Evolutionary conservation across 495 filamentous ascomycete genomes (phyloP), one percentile per base, ranked within the genome.

Genomic region (Penicillium steckii): DNA sequence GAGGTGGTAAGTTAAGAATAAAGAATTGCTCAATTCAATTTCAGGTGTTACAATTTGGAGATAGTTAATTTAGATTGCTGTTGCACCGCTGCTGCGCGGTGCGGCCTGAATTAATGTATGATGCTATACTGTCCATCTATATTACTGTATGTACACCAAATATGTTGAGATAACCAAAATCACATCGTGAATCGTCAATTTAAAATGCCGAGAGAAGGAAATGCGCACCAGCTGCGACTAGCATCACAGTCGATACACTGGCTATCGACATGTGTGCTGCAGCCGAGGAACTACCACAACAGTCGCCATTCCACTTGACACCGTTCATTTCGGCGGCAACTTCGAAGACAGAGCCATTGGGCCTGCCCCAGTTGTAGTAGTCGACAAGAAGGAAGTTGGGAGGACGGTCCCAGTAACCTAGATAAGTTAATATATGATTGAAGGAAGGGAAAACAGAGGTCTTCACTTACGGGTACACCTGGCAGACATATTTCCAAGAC

Each of bases 371-470:
- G 59, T 95, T 87, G 70, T 93, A 95, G 65, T 89, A 95, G 65
- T 97, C 93, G 4, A 96, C 90, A 22, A 96, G 81, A 7, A 97
- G 77, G 59, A 95, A 88, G 64, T 89, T 96, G 0, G 93, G 93
- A 1, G 87, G 77, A 29, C 86, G 80, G 18, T 75, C 75, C 88
- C 89, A 95, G 19, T 71, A 70, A 0, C 51, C 74, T 73, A 44
- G 17, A 33, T 10, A 23, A 12, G 18, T 56, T 29, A 48, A 56
- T 64, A 30, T 49, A 21, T 41, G 22, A 37, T 38, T 2, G 27
- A 3, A 46, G 40, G 15, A 21, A 17, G 22, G 13, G 5, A 23
- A 8, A 25, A 5, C 1, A 10, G 15, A 29, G 4, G 1, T 17
- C 23, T 10, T 37, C 33, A 64, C 80, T 69, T 70, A 85, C 84